A percentile compares a stretch with the other conserved stretches of the same genome.
phyloP scores from a whole-genome alignment of 2,329 filamentous ascomycete genomes.

The Fusarium denticulatum region DNA sequence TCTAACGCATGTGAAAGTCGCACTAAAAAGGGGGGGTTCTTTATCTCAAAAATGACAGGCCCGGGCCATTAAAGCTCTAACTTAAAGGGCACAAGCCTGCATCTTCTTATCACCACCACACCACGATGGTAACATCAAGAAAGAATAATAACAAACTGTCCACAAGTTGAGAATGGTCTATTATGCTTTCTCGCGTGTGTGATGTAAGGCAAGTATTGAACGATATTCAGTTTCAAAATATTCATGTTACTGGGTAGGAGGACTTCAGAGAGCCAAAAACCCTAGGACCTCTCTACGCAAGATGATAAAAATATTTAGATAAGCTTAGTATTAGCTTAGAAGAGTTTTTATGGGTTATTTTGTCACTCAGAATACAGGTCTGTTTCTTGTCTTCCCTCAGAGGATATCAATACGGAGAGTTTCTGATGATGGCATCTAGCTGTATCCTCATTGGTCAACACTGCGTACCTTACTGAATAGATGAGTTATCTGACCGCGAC shows the following conservation, averaged over 20 bases:
- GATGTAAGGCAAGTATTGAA: neutral
- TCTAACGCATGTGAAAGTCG: slow-evolving; percentile 45
- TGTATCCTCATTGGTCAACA: slow-evolving; percentile 1
- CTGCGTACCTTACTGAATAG: no score
- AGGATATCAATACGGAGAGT: neutral
- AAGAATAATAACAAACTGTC: neutral
- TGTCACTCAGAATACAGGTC: neutral
- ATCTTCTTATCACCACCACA: slow-evolving; percentile 27
- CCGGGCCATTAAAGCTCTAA: neutral
- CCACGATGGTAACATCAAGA: slow-evolving; percentile 1
- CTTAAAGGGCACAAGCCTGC: slow-evolving; percentile 23
- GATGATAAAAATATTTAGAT: neutral
- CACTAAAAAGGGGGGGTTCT: slow-evolving; percentile 42
- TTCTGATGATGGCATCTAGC: neutral
- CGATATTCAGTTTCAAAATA: neutral
- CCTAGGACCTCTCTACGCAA: neutral
- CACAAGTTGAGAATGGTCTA: neutral
- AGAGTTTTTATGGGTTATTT: neutral
- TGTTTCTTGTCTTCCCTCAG: neutral
- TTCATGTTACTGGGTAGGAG: neutral
- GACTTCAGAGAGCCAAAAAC: neutral
- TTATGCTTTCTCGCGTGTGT: neutral
- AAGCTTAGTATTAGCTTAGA: neutral
- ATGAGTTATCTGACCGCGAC: neutral
- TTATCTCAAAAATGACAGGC: slow-evolving; percentile 21